phyloP scores from a whole-genome alignment of 148 eudicot species.

The Persicaria tinctoria region DNA sequence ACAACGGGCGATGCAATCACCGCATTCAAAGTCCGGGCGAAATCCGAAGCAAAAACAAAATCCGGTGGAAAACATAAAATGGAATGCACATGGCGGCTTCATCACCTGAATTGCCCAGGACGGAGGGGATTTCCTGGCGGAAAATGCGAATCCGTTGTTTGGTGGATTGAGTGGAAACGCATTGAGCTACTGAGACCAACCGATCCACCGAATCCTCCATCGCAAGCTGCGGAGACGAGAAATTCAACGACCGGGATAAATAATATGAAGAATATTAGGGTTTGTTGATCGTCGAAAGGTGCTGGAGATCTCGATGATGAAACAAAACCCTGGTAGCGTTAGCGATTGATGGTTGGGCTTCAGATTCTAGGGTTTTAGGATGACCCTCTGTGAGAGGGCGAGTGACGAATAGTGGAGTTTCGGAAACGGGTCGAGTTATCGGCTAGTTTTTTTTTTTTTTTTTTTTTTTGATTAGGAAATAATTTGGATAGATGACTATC shows the following conservation, averaged over 20 bases:
- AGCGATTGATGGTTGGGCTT: background rate
- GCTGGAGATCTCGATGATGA: background rate
- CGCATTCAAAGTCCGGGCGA: background rate
- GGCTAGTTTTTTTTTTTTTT: too few relatives aligned
- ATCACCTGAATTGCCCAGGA: conserved; percentile 35
- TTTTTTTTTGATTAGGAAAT: too few relatives aligned
- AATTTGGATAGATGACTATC: too few relatives aligned
- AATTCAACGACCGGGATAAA: background rate
- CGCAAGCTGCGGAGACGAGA: background rate
- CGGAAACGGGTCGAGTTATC: background rate
- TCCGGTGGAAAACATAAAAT: background rate
- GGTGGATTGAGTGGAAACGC: conserved; percentile 43
- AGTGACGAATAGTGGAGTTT: background rate
- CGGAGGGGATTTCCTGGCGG: conserved; percentile 37
- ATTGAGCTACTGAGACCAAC: conserved; percentile 27
- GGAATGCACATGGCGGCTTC: background rate
- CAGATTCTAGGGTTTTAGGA: conserved; percentile 16
- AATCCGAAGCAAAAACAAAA: background rate
- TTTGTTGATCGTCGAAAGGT: background rate
- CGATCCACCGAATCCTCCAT: conserved; percentile 50
- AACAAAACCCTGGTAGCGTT: conserved; percentile 9
- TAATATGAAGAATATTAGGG: background rate
- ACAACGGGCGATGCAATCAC: background rate
- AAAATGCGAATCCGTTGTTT: conserved; percentile 44
- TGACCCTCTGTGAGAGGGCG: conserved; percentile 7